Percentiles rank a stretch among this genome's conserved stretches.
These are phyloP conservation scores for Pyricularia pennisetigena DNA, from an alignment of 2,329 filamentous ascomycete genomes.

Conservation along the genomic window DNA sequence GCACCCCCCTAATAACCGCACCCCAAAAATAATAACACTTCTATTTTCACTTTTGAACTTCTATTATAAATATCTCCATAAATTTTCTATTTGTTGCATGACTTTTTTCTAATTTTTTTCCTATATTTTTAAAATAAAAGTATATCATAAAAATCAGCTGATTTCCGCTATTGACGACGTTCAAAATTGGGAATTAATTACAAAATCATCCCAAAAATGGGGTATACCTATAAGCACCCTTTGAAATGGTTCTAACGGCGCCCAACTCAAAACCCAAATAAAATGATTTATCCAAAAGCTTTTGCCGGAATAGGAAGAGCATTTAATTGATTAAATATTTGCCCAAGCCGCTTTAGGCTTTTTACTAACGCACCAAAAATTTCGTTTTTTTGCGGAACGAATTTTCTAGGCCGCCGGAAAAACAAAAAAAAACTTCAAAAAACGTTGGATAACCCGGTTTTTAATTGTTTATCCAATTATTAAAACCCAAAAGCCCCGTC, in stretches of 20 bases:
- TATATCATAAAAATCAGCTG: neutral
- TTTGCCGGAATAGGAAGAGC: constrained; percentile 2
- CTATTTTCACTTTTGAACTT: no score
- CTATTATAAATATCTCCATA: no score
- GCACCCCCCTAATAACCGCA: no score
- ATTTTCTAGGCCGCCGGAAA: constrained; percentile 4
- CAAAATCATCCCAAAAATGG: neutral
- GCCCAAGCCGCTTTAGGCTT: constrained; percentile 6
- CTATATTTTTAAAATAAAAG: no score
- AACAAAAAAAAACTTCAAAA: neutral
- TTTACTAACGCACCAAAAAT: constrained; percentile 4
- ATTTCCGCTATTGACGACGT: neutral
- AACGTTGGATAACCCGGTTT: constrained; percentile 3
- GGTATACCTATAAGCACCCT: constrained; percentile 1
- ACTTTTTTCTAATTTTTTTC: no score
- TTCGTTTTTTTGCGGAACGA: no score
- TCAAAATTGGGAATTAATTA: neutral
- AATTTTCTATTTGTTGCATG: no score
- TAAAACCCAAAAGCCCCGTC: neutral
- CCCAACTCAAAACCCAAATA: neutral
- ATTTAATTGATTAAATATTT: constrained; percentile 4
- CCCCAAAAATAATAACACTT: no score
- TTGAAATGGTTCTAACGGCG: neutral
- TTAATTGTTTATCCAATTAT: neutral
- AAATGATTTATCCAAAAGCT: neutral